A percentile compares a stretch with the other conserved stretches of the same genome.
phyloP scores from a whole-genome alignment of 192 early-diverging fungal species.

The Backusella tuberculispora region DNA sequence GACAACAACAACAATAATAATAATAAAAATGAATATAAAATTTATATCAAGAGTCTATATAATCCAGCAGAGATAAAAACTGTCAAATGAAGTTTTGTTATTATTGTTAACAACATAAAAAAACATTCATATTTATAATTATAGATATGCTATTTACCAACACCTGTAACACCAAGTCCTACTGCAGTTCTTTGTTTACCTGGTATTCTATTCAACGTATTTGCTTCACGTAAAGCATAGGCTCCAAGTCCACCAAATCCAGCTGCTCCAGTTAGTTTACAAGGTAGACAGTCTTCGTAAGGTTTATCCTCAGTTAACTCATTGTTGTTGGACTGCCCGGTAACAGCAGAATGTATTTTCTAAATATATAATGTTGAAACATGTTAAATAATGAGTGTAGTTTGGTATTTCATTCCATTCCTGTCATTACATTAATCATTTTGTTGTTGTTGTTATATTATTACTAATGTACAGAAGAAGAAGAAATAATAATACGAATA shows the following conservation, averaged over 20 bases:
- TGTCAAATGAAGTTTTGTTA: not conserved
- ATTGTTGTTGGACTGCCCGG: not conserved
- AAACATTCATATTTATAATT: not conserved
- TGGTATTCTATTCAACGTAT: slow-evolving; percentile 23
- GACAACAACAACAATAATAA: not conserved
- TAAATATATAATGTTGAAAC: not conserved
- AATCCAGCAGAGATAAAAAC: slow-evolving; percentile 42
- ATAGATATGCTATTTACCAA: slow-evolving; percentile 22
- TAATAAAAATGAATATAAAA: slow-evolving; percentile 1
- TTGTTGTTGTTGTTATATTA: too few relatives aligned
- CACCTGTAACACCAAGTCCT: slow-evolving; percentile 37
- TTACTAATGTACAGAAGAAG: too few relatives aligned
- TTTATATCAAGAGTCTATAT: slow-evolving; percentile 35
- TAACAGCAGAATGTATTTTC: slow-evolving; percentile 7
- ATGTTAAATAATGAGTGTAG: too few relatives aligned
- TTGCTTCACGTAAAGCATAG: slow-evolving; percentile 39
- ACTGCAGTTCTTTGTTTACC: slow-evolving; percentile 29
- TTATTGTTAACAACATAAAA: not conserved
- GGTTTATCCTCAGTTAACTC: not conserved
- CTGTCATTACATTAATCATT: too few relatives aligned
- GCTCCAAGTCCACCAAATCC: slow-evolving; percentile 36
- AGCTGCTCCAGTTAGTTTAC: slow-evolving; percentile 39
- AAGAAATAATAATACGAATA: too few relatives aligned
- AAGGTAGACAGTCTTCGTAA: slow-evolving; percentile 45
- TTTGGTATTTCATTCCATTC: too few relatives aligned